A percentile compares a stretch with the other conserved stretches of the same genome.
phyloP scores from a whole-genome alignment of 805 yeast genomes.

The baker's yeast (Saccharomyces cerevisiae) region DNA sequence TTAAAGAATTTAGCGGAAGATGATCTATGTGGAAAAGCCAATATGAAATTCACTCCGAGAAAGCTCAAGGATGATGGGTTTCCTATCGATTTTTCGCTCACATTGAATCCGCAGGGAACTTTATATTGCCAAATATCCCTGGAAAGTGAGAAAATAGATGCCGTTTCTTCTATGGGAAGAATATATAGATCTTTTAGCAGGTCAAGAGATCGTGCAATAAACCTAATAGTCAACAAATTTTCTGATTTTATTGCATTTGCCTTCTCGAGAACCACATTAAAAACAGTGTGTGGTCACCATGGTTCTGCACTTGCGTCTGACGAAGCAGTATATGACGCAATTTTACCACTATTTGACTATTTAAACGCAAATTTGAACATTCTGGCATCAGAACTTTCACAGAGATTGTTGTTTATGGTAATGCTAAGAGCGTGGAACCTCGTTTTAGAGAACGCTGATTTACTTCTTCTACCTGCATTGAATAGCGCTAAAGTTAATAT shows the following conservation, averaged over 20 bases:
- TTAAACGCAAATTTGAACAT: slow-evolving; percentile 60
- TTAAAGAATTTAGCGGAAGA: slow-evolving; percentile 38
- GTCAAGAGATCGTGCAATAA: slow-evolving; percentile 57
- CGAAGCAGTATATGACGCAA: slow-evolving; percentile 50
- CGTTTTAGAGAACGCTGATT: slow-evolving; percentile 60
- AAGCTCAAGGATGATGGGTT: slow-evolving; percentile 60
- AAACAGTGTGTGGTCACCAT: slow-evolving; percentile 43
- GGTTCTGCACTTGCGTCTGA: slow-evolving; percentile 39
- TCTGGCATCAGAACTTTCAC: slow-evolving; percentile 50
- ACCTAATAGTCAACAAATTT: slow-evolving; percentile 66
- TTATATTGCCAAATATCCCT: slow-evolving; percentile 59
- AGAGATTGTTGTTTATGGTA: slow-evolving; percentile 48
- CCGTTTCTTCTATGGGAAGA: slow-evolving; percentile 71
- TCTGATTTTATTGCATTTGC: slow-evolving; percentile 51
- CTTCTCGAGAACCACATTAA: slow-evolving; percentile 50
- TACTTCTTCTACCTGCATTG: slow-evolving; percentile 64
- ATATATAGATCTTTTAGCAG: slow-evolving; percentile 59
- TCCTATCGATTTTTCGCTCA: slow-evolving; percentile 51
- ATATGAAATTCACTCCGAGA: slow-evolving; percentile 52
- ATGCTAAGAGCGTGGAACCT: slow-evolving; percentile 79
- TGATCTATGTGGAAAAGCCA: slow-evolving; percentile 57
- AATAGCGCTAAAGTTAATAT: slow-evolving; percentile 19
- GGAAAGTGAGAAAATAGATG: slow-evolving; percentile 74
- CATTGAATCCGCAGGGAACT: slow-evolving; percentile 61
- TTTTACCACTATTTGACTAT: slow-evolving; percentile 67